Conservation (phyloP, 345 rosid genomes). For the Ailanthus altissimus region DNA sequence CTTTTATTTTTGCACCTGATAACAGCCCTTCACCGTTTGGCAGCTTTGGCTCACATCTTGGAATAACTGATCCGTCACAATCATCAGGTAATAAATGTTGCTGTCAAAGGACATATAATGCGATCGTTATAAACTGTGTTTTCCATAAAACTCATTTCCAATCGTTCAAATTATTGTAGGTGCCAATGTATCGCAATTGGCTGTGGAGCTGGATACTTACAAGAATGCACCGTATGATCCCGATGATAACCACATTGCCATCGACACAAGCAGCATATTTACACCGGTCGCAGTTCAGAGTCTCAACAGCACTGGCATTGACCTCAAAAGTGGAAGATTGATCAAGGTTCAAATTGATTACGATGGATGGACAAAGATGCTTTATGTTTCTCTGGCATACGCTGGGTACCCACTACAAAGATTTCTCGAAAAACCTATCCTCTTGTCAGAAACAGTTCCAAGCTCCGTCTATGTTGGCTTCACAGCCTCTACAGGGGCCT, state of each 20-base stretch:
- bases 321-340: constrained; percentile 42
- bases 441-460: constrained; percentile 30
- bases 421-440: constrained; percentile 35
- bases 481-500: constrained; percentile 40
- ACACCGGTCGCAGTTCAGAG: constrained; percentile 19
- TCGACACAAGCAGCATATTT: constrained; percentile 31
- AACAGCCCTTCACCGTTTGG: constrained; percentile 17
- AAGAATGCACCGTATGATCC: constrained; percentile 43
- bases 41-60: constrained; percentile 39
- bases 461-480: constrained; percentile 39
- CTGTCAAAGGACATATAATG: no score
- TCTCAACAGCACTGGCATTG: constrained; percentile 32
- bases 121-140: no score
- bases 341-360: constrained; percentile 30
- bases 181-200: background rate
- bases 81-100: no score
- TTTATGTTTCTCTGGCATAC: constrained; percentile 32
- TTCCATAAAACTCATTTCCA: background rate
- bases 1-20: constrained; percentile 34
- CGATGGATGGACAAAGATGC: constrained; percentile 21
- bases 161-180: background rate
- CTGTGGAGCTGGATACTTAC: constrained; percentile 42
- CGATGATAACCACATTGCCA: constrained; percentile 41
- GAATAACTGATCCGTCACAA: no score
- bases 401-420: constrained; percentile 25